Percentiles rank a stretch among this genome's conserved stretches.
Evolutionary conservation across 176 grass and related monocot genomes (phyloP).

Genomic region (Oryza longistaminata): DNA sequence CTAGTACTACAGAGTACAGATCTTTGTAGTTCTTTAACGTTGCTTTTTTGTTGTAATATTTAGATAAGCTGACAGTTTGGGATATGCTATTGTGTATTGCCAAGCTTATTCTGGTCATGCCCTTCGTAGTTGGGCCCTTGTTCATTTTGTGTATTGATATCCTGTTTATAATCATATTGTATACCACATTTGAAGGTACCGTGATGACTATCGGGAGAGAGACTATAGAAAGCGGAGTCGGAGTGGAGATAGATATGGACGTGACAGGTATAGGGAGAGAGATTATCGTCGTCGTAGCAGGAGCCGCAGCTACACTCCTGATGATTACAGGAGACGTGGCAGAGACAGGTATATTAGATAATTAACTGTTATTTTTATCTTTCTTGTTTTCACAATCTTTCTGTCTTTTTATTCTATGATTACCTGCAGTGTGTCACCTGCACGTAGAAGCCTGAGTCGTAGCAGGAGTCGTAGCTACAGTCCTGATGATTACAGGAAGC

Average conservation of each 20-base stretch:
- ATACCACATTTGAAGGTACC: conserved; percentile 33
- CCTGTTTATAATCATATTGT: not conserved
- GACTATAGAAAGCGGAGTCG: conserved; percentile 51
- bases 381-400: not conserved
- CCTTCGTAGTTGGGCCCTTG: not conserved
- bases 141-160: not conserved
- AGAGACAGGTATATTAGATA: conserved; percentile 63
- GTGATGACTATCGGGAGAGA: conserved; percentile 57
- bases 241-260: conserved; percentile 45
- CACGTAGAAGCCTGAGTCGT: conserved; percentile 58
- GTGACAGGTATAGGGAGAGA: conserved; percentile 60
- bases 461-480: conserved; percentile 61
- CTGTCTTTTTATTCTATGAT: conserved; percentile 1
- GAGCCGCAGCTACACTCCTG: conserved; percentile 65
- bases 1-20: not conserved
- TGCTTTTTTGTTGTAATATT: not conserved
- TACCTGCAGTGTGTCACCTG: conserved; percentile 34
- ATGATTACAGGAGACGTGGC: conserved; percentile 60
- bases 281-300: conserved; percentile 52
- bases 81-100: conserved; percentile 4
- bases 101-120: not conserved
- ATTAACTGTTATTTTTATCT: conserved; percentile 3
- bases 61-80: not conserved
- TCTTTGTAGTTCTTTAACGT: not conserved
- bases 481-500: conserved; percentile 54